Percentiles rank a stretch among this genome's conserved stretches.
These are phyloP conservation scores for Gossypium lobatum DNA, from an alignment of 441 rosid species.

Conservation along the genomic window DNA sequence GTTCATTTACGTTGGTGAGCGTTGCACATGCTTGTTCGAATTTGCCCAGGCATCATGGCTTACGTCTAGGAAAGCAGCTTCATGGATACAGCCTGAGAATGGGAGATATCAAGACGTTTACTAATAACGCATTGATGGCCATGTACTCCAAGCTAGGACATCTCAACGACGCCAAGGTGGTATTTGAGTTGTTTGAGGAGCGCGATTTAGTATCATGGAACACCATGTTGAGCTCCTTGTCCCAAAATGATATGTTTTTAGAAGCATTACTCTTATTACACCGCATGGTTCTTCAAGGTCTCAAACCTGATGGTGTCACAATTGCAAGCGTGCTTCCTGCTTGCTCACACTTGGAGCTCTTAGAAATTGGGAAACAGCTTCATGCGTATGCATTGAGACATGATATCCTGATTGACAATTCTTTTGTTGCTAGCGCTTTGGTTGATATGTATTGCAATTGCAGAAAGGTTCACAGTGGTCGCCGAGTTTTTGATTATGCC, in stretches of 20 bases:
- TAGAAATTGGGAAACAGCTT: conserved; percentile 60
- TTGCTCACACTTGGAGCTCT: conserved; percentile 64
- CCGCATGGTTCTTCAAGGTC: conserved; percentile 50
- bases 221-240: conserved; percentile 57
- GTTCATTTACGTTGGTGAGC: conserved; percentile 81
- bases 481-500: conserved; percentile 49
- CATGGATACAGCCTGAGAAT: conserved; percentile 60
- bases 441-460: conserved; percentile 94
- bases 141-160: conserved; percentile 74
- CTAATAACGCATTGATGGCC: conserved; percentile 63
- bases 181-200: conserved; percentile 46
- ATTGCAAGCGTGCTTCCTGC: conserved; percentile 81
- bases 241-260: conserved; percentile 54
- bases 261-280: conserved; percentile 51
- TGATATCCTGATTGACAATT: conserved; percentile 48
- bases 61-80: conserved; percentile 66
- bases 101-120: conserved; percentile 50
- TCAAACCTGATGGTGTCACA: conserved; percentile 71
- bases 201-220: conserved; percentile 88
- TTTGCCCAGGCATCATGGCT: conserved; percentile 33
- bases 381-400: conserved; percentile 75
- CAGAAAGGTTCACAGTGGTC: conserved; percentile 49
- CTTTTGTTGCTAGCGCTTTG: conserved; percentile 80
- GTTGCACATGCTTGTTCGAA: conserved; percentile 67
- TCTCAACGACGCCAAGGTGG: conserved; percentile 33